Base-by-base conservation (phyloP, 192 early-diverging fungal genomes). In the Podila minutissima region DNA sequence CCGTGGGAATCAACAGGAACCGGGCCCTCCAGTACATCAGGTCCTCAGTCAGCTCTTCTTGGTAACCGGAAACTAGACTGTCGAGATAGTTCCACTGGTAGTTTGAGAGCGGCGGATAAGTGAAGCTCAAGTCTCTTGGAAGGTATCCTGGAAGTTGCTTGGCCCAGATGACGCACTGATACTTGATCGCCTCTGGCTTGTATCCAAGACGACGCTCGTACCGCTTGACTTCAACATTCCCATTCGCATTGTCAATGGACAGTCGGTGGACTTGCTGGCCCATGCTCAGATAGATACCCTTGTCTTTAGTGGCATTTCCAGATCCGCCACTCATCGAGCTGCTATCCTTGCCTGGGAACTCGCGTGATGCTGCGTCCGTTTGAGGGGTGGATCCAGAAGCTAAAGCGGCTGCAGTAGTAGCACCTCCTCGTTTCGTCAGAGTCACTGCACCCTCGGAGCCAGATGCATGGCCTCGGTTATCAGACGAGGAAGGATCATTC, bases 41-140 rank as follows among this genome's bases (percentile, higher is more conserved):
- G 17, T 89, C 85, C 65, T 96, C 94, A 0, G 88, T 94, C 59
- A 96, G 84, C 28, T 92, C 91, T 31, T 94, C 90, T 72, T 93
- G 91, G 67, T 95, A 93, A 38, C 97, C 97, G 22, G 94, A 87
- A n/a, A 98, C 92, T 31, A 97, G 83, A 63, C 93, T 92, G 82
- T 99, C 98, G 31, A 98, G 85, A 51, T 92, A 94, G 72, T 98
- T 99, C 98, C 98, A 99, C 38, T 94, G 92, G 81, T 97, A 96
- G 51, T 91, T 86, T 5, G 90, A 82, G 24, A 93, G 69, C 13
- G 82, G 82, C 19, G 98, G 92, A 82, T 98, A 98, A 7, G 70
- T 64, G 66, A 99, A 99, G 1, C 69, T 83, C 17, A 94, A 82
- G 0, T 66, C 71, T 33, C 90, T 82, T 1, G 83, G 72, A 57